Base-by-base conservation (phyloP, 306 rosid species). In the Vicia villosa region DNA sequence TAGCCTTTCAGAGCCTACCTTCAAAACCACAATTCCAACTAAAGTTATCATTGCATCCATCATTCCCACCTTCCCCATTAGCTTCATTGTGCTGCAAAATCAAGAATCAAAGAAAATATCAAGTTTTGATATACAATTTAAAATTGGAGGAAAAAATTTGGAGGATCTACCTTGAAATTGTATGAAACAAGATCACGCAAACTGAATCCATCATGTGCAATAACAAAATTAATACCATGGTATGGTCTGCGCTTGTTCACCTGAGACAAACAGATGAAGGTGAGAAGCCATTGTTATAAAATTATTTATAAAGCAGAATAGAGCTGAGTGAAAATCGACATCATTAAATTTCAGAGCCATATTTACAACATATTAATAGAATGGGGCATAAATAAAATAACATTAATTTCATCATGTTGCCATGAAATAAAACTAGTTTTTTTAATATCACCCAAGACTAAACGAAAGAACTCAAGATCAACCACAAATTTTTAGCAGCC, bases 1-100 rank as follows among this genome's bases (percentile, higher is more conserved):
- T 59, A 32, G 20, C 24, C 42, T 40, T 72, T 76, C 61, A 59
- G 67, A 61, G 65, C 22, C 13, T 81, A 94, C 99, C 99, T 88
- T 94, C 99, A 12, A 66, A 73, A 84, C 99, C 99, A 84, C 96
- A 94, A 74, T 94, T 94, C 99, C 97, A 91, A 83, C 99, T 91
- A 22, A 87, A 82, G 82, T 87, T 91, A 76, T 88, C 99, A 69
- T 89, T 86, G 81, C 80, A 7, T 74, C 99, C 99, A 30, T 94
- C 97, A 74, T 85, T 86, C 74, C 97, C 96, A 69, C 92, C 91
- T 87, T 94, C 99, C 42, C 99, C 99, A 57, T 94, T 94, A 80
- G 91, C 96, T 68, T 88, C 75, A 77, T 94, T 94, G 83, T 94
- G 99, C 99, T 94, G 69, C 77, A 88, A 84, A 79, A 83, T 61